Evolutionary conservation across 805 yeast genomes (phyloP).

Genomic region (Saccharomycodes ludwigii): DNA sequence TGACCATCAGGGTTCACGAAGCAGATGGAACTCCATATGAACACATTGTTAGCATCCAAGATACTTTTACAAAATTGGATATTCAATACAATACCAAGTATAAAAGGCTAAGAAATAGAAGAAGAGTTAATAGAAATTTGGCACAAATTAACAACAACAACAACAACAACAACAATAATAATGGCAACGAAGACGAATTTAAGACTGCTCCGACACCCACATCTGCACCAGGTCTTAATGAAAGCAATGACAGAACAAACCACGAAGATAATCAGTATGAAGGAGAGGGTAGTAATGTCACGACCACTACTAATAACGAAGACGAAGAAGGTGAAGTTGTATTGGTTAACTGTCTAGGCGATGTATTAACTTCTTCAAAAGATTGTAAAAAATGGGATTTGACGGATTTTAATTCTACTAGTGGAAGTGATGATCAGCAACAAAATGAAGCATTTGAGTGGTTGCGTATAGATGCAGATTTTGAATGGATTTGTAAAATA

Average conservation of each 20-base stretch:
- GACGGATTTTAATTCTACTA: conserved; percentile 50
- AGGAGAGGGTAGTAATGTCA: conserved; percentile 15
- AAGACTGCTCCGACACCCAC: conserved; percentile 2
- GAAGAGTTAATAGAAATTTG: conserved; percentile 22
- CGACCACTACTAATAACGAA: conserved; percentile 14
- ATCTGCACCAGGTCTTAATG: conserved; percentile 3
- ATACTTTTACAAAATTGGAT: conserved; percentile 73
- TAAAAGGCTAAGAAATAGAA: conserved; percentile 61
- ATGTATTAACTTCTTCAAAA: conserved; percentile 45
- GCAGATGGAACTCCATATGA: conserved; percentile 98
- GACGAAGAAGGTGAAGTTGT: conserved; percentile 21
- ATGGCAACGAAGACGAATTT: conserved; percentile 16
- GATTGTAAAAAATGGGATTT: conserved; percentile 66
- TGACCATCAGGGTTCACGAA: conserved; percentile 94
- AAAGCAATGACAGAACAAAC: conserved; percentile 8
- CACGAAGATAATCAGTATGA: conserved; percentile 5
- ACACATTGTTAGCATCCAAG: conserved; percentile 87
- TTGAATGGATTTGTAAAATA: conserved; percentile 86
- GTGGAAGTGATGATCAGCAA: conserved; percentile 17
- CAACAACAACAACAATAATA: conserved; percentile 4
- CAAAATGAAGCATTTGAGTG: conserved; percentile 87
- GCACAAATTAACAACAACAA: conserved; percentile 19
- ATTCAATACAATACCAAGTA: conserved; percentile 92
- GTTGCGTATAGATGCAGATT: conserved; percentile 95
- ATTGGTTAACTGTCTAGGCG: conserved; percentile 56